A percentile compares a stretch with the other conserved stretches of the same genome.
These are phyloP conservation scores for Pythium brassicae DNA, from an alignment of 352 stramenopile species.

Conservation along the genomic window DNA sequence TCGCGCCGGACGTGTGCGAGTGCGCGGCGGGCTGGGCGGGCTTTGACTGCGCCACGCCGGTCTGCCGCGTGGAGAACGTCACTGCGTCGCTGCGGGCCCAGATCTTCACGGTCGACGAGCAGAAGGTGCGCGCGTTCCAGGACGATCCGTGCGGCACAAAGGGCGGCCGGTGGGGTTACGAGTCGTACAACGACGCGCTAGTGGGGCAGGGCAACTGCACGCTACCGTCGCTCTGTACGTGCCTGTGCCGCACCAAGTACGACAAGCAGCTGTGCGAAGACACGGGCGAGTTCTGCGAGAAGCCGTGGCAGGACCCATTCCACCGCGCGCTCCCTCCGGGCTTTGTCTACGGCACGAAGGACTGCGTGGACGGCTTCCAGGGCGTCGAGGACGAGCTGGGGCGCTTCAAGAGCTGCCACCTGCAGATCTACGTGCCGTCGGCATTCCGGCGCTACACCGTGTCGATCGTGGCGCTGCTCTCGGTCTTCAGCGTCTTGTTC, in stretches of 20 bases:
- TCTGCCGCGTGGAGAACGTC: conserved; percentile 73
- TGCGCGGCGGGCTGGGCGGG: conserved; percentile 92
- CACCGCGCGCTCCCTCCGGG: conserved; percentile 63
- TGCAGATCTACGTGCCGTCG: conserved; percentile 93
- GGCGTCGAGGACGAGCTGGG: conserved; percentile 88
- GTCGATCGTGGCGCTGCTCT: conserved; percentile 67
- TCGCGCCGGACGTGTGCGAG: conserved; percentile 86
- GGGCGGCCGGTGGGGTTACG: conserved; percentile 69
- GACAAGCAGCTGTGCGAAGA: conserved; percentile 54
- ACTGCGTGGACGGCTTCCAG: conserved; percentile 93
- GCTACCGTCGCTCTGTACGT: conserved; percentile 88
- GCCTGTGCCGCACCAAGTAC: conserved; percentile 86
- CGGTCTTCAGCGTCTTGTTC: conserved; percentile 57
- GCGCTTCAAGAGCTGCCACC: conserved; percentile 91
- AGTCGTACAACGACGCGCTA: conserved; percentile 60
- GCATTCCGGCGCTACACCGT: conserved; percentile 79
- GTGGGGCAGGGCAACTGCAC: conserved; percentile 93
- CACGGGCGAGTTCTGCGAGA: conserved; percentile 76
- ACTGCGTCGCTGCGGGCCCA: conserved; percentile 66
- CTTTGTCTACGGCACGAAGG: conserved; percentile 89
- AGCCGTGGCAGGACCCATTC: conserved; percentile 82
- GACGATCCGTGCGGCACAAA: conserved; percentile 90
- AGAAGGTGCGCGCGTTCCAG: conserved; percentile 91
- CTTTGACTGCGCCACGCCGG: conserved; percentile 91
- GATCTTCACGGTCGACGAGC: conserved; percentile 93